A percentile compares a stretch with the other conserved stretches of the same genome.
Conservation (phyloP, 176 grass and related monocot genomes). For the Stipa capillata region DNA sequence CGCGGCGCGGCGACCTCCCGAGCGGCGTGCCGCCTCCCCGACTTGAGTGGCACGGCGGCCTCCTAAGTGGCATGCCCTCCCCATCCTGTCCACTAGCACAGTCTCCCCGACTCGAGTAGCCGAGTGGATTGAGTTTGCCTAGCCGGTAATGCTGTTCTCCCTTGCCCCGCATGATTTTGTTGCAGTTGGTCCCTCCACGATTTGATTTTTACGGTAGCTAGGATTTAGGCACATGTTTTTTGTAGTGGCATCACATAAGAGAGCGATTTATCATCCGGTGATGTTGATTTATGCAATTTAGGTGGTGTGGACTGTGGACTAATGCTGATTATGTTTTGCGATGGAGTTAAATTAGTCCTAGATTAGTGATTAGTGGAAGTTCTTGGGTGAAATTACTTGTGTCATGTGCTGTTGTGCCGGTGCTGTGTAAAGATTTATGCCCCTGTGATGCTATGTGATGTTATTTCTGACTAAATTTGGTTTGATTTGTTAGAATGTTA, state of each 20-base stretch:
- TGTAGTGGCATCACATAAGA: background rate
- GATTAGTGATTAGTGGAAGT: background rate
- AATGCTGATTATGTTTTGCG: background rate
- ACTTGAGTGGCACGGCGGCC: too few species aligned
- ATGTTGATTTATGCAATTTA: background rate
- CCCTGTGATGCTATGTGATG: background rate
- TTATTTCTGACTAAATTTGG: background rate
- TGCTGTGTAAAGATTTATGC: background rate
- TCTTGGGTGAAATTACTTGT: background rate
- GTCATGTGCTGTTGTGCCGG: background rate
- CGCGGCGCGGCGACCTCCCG: too few species aligned
- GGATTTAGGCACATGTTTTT: background rate
- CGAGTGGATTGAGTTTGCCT: constrained; percentile 62
- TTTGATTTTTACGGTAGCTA: background rate
- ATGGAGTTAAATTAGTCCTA: background rate
- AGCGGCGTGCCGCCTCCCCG: too few species aligned
- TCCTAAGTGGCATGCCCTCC: too few species aligned
- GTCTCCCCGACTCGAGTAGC: too few species aligned
- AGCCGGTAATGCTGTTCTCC: constrained; percentile 39
- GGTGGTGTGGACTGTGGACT: background rate
- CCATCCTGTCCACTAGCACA: too few species aligned
- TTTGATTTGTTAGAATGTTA: too few species aligned
- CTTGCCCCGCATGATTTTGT: background rate
- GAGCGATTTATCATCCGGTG: background rate
- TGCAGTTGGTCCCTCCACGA: background rate